Base-by-base conservation (phyloP, 2,329 filamentous ascomycete species). In the Ophiostoma quercus region DNA sequence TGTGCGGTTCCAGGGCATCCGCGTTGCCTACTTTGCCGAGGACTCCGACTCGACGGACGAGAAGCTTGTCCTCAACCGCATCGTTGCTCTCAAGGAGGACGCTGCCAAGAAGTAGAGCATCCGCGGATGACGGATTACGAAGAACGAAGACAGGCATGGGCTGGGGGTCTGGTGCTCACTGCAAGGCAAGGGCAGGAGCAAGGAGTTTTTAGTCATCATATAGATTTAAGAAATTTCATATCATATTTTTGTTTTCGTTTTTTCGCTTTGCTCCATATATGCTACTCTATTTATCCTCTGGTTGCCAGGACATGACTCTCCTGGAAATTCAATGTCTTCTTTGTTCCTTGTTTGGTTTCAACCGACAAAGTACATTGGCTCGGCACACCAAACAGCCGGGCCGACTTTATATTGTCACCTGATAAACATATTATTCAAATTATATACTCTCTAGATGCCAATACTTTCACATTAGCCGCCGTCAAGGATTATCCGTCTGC, bases 41-140 rank as follows among this genome's bases (percentile, higher is more conserved):
- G 94, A 97, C 77, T 87, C 85, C 67, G 92, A 96, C 75, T 91
- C 88, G 71, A 90, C 87, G 0, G 86, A 87, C 41, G 91, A 92
- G n/a, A 92, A 90, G 78, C 83, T 96, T 73, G 87, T 98, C 66
- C 81, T 98, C 39, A 98, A 98, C 81, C 86, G 92, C 68, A 97
- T 98, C 76, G 94, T 98, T 29, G 92, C 90, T 66, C 80, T 97
- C 76, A 96, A 96, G 82, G 94, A 97, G 80, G 92, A 96, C 77
- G 82, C 86, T n/a, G 88, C 88, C 70, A 93, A 93, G 84, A 80
- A 74, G 66, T 72, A 68, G 32, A 47, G 2, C n/a, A 57, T 47
- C 2, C 16, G 43, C 3, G 11, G 51, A 57, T 12, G 8, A 12
- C 7, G 25, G 7, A 25, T n/a, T 8, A 9, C 14, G 43, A 34